phyloP scores from a whole-genome alignment of 1,139 yeast species.

The Hemisphaericaspora xylofermentans region DNA sequence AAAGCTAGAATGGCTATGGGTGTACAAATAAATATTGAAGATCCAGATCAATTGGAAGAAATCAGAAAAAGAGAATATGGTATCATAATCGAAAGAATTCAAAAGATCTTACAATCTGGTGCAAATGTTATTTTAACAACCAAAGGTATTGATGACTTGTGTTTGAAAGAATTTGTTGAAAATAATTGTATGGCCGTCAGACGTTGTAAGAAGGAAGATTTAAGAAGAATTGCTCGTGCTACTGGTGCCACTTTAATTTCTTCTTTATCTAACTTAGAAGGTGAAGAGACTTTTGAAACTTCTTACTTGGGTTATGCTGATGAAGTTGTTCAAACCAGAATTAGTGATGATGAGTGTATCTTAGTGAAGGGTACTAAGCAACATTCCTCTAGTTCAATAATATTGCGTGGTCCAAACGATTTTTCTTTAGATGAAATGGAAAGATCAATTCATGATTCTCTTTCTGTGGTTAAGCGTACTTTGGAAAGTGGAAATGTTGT shows the following conservation, averaged over 20 bases:
- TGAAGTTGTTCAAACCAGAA: slow-evolving; percentile 86
- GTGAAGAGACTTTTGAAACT: slow-evolving; percentile 94
- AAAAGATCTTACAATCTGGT: slow-evolving; percentile 85
- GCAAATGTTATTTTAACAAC: slow-evolving; percentile 97
- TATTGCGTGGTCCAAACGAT: slow-evolving; percentile 95
- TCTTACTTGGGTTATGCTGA: slow-evolving; percentile 87
- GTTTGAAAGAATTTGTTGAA: slow-evolving; percentile 93
- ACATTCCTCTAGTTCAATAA: slow-evolving; percentile 88
- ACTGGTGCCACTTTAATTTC: slow-evolving; percentile 93
- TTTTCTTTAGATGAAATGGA: slow-evolving; percentile 98
- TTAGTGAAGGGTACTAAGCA: slow-evolving; percentile 91
- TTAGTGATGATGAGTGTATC: slow-evolving; percentile 97
- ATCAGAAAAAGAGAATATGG: slow-evolving; percentile 94
- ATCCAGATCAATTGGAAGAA: slow-evolving; percentile 95
- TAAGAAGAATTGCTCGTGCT: slow-evolving; percentile 95
- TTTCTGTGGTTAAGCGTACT: slow-evolving; percentile 93
- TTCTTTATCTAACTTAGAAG: slow-evolving; percentile 90
- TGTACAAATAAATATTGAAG: slow-evolving; percentile 93
- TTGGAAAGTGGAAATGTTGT: slow-evolving; percentile 93
- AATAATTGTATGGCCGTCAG: slow-evolving; percentile 97
- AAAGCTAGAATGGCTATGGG: slow-evolving; percentile 99
- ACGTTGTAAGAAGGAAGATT: slow-evolving; percentile 95
- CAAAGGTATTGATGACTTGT: slow-evolving; percentile 96
- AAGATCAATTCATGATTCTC: slow-evolving; percentile 90
- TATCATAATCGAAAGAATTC: slow-evolving; percentile 82